phyloP scores from a whole-genome alignment of 768 basidiomycete species.

The Russula griseocarnosa region DNA sequence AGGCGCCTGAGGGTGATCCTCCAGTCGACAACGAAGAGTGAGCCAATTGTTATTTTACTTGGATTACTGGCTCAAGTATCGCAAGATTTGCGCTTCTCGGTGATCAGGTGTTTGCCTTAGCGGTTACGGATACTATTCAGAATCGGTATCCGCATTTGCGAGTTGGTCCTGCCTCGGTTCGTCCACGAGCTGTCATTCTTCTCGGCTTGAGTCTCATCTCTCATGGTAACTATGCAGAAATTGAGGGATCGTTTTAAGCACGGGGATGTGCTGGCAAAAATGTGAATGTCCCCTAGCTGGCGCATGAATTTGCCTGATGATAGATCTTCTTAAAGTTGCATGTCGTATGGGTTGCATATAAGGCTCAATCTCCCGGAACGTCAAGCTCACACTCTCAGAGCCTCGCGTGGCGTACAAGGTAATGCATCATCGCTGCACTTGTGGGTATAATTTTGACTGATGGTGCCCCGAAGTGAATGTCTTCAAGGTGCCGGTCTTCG shows the following conservation, averaged over 20 bases:
- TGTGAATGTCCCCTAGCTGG: slow-evolving; percentile 2
- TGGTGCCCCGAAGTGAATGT: slow-evolving; percentile 12
- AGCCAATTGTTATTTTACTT: background rate
- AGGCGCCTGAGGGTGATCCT: background rate
- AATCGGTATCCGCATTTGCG: background rate
- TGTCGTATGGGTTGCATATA: slow-evolving; percentile 10
- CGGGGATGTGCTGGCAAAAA: background rate
- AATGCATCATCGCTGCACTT: background rate
- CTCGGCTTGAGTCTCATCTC: background rate
- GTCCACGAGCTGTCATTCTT: background rate
- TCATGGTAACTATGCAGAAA: slow-evolving; percentile 5
- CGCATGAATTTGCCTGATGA: background rate
- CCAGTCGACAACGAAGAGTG: slow-evolving; percentile 3
- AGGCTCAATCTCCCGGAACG: background rate
- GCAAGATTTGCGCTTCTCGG: slow-evolving; percentile 14
- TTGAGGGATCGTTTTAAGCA: slow-evolving; percentile 8
- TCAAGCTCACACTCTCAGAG: background rate
- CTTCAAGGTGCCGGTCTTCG: slow-evolving; percentile 12
- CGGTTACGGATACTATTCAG: slow-evolving; percentile 15
- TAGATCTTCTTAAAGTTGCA: background rate
- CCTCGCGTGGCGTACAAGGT: slow-evolving; percentile 8
- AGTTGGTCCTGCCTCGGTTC: slow-evolving; percentile 14
- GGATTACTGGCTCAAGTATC: background rate
- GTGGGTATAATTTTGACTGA: background rate
- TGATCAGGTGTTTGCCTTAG: slow-evolving; percentile 13